Evolutionary conservation across 2,329 filamentous ascomycete genomes (phyloP), one percentile per base, ranked within the genome.

Genomic region (Neoascochyta sp.): DNA sequence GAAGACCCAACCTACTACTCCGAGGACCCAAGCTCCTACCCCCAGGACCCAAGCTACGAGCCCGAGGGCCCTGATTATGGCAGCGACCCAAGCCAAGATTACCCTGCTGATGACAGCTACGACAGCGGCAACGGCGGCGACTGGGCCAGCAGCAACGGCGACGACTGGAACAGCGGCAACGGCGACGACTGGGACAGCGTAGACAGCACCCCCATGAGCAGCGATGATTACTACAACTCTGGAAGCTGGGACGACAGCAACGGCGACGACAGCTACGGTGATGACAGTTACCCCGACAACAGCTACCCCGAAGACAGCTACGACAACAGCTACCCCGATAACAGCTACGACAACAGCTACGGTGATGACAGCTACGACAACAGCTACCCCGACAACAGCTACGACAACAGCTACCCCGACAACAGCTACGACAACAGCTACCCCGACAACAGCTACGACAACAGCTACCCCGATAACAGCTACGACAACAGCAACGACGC

Each of bases 361-460:
- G 27, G 31, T 10, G 24, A 23, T 17, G 14, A 12, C n/a, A 20
- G 20, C 2, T 24, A 31, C 6, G 16, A 32, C 16, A 20, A 21
- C 12, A 7, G 27, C 5, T 10, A 19, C 19, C 31, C 33, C 1
- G 33, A 36, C n/a, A 11, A 25, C 21, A 22, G 20, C 12, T 19
- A 32, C 1, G 15, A 22, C 12, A 16, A 26, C 5, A 26, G 15
- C 9, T 18, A 16, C 16, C 29, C 31, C n/a, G 34, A 32, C 29
- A 37, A 21, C 25, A 32, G 33, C 19, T 37, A 37, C 29, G 21
- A 22, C 7, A 26, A 24, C 16, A 29, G 32, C 12, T 36, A 12
- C 13, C 13, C 12, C 7, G 22, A 24, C 13, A 24, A 24, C 22
- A 20, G 18, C 10, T 7, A 7, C 10, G 18, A 20, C 18, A 7